Evolutionary conservation across 208 protist species (phyloP), one percentile per base, ranked within the genome.

Genomic region (Crithidia brevicula): DNA sequence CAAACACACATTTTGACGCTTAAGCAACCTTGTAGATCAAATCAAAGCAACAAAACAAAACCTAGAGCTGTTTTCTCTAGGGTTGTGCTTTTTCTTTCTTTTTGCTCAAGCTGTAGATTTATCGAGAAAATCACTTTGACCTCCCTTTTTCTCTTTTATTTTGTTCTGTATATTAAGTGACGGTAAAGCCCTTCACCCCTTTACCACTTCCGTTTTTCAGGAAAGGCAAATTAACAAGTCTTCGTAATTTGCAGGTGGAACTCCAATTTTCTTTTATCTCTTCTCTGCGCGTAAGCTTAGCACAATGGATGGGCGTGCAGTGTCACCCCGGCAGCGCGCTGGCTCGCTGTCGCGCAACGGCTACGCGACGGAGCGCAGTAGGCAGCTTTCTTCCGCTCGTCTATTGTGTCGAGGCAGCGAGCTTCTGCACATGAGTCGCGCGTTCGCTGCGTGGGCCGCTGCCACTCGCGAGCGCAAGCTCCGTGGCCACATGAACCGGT

Each of bases 401-500:
- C 36, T 75, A 3, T 45, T 75, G 31, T 58, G 61, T 30, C 69
- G 69, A 20, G 49, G 34, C 53, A 75, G 67, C 22, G 58, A 75
- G n/a, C 60, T 66, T 22, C 57, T 67, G 2, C 60, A 58, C 49
- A 31, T 38, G 3, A 52, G 61, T 13, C 59, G 28, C 20, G 67
- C 54, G 58, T 89, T 83, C 45, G n/a, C 67, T 16, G 73, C 76
- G 31, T 79, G 85, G 78, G 60, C 43, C 36, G 54, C 63, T 23
- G 77, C 80, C 54, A 69, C 67, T 4, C 57, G 72, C 3, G 45
- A 81, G 47, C 57, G 74, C n/a, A 79, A 82, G 27, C 72, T 80
- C 20, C 47, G 74, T 22, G 72, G 45, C 0, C 89, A 95, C 70
- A 65, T 91, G 46, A 84, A 80, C 58, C 74, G 86, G 23, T 95